Evolutionary conservation across 1,284 basidiomycete genomes (phyloP), one percentile per base, ranked within the genome.

Genomic region (Sporisorium exsertum): DNA sequence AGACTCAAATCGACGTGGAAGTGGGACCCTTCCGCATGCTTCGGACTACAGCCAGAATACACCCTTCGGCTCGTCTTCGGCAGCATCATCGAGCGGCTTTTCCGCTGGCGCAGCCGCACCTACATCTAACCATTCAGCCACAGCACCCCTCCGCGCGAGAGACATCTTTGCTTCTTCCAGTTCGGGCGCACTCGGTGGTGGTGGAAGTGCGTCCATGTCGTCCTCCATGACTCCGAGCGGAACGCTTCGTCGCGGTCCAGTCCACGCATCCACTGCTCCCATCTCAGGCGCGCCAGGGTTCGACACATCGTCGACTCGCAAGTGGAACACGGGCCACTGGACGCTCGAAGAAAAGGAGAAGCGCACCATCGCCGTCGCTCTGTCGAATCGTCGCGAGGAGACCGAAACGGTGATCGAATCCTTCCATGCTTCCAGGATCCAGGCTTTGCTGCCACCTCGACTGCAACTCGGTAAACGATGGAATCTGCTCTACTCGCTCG

Each of bases 401-500:
- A 84, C 81, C 20, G 72, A 80, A 29, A 27, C 26, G 2, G 83
- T 83, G 3, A 65, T 79, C 51, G 78, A 78, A 24, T 18, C 58
- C 1, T 81, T 75, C 64, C 82, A 82, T 50, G 81, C 84, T 7
- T 62, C 81, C 9, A 73, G 74, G 0, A 8, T 85, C 15, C 82
- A 84, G 55, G 78, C 81, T 5, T 32, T 64, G 18, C 64, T 98
- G 1, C 94, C 96, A 0, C 91, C 94, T 0, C 89, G 97, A 18
- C 89, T 92, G 18, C 91, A 93, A 5, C 89, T 98, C 5, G 89
- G 92, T 0, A 88, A 89, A 7, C 87, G 88, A n/a, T 98, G 96
- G 96, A 90, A 89, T 0, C 88, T 98, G 3, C 87, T 97, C 1
- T 98, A 97, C 87, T 95, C 94, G 12, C 88, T 97, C 18, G 96